Evolutionary conservation across 108 stramenopile species (phyloP), one percentile per base, ranked within the genome.

Genomic region (Craspedostauros australis): DNA sequence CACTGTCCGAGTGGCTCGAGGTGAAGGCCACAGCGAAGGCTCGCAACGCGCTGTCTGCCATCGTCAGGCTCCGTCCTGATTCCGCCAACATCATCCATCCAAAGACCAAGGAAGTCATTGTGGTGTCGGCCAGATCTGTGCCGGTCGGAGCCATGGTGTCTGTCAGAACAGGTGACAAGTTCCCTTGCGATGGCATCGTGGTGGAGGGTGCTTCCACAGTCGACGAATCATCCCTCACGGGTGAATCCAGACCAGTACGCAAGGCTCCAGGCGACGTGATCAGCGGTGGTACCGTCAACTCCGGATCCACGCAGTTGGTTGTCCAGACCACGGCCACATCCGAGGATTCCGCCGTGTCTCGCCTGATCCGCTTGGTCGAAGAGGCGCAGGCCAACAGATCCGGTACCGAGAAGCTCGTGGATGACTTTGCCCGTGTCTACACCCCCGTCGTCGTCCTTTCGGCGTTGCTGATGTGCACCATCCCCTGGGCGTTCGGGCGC

Each of bases 151-250:
- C 86, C 6, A 16, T 89, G 9, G 80, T 96, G 12, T 76, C 84
- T 18, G 92, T 96, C 14, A 45, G 73, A 39, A 73, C 90, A 4
- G 94, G 96, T 14, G 89, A 91, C 36, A 93, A 91, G 60, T 68
- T 98, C 1, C 95, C 98, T 0, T 88, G 85, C 39, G 97, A 98
- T 62, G 96, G 95, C 19, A 55, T 75, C 22, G 85, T 98, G 2
- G 37, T 92, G 6, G 79, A 83, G 55, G 86, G 86, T 8, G 33
- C 28, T 24, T 79, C 82, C 7, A 55, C 68, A 11, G 68, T 83
- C 7, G 86, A 87, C 46, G 86, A 87, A 44, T 76, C 77, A 5
- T 51, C 50, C 5, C 51, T 79, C 36, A 95, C 84, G 5, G 95
- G 93, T 15, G 92, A 96, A 75, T 64, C 80, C n/a, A 32, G 73